Evolutionary conservation across 2,329 filamentous ascomycete genomes (phyloP).

Genomic region (Paecilomyces fulvus): DNA sequence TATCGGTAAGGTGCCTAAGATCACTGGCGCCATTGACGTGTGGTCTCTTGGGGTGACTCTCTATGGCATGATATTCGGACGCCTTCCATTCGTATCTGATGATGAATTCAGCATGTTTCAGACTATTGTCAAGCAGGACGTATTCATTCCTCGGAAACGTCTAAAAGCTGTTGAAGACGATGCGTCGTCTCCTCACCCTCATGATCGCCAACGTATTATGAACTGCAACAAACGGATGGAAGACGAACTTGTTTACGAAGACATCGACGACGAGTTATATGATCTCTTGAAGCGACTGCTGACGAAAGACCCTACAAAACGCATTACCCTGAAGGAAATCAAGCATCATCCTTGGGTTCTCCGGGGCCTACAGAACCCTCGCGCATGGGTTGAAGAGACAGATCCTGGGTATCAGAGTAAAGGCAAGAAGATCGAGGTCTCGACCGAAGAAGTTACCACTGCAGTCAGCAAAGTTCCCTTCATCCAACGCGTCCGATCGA

Average conservation of each 20-base stretch:
- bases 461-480: slow-evolving; percentile 87
- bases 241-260: slow-evolving; percentile 74
- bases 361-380: slow-evolving; percentile 63
- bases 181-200: slow-evolving; percentile 39
- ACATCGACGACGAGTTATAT: slow-evolving; percentile 68
- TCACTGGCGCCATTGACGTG: slow-evolving; percentile 91
- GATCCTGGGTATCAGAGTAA: slow-evolving; percentile 71
- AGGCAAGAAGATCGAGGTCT: slow-evolving; percentile 83
- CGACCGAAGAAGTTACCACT: slow-evolving; percentile 78
- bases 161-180: slow-evolving; percentile 59
- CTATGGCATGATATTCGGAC: slow-evolving; percentile 89
- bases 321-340: slow-evolving; percentile 83
- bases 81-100: slow-evolving; percentile 85
- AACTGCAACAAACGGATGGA: slow-evolving; percentile 64
- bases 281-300: slow-evolving; percentile 75
- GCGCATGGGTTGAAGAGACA: slow-evolving; percentile 86
- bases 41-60: slow-evolving; percentile 96
- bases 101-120: slow-evolving; percentile 89
- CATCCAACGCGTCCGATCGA: slow-evolving; percentile 74
- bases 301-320: slow-evolving; percentile 77
- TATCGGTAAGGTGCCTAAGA: slow-evolving; percentile 55
- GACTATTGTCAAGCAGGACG: slow-evolving; percentile 84
- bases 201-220: slow-evolving; percentile 42
- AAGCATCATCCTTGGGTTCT: slow-evolving; percentile 92
- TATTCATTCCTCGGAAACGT: slow-evolving; percentile 74